A percentile compares a stretch with the other conserved stretches of the same genome.
These are phyloP conservation scores for Linnemannia zychae DNA, from an alignment of 192 early-diverging fungal genomes.

Conservation along the genomic window DNA sequence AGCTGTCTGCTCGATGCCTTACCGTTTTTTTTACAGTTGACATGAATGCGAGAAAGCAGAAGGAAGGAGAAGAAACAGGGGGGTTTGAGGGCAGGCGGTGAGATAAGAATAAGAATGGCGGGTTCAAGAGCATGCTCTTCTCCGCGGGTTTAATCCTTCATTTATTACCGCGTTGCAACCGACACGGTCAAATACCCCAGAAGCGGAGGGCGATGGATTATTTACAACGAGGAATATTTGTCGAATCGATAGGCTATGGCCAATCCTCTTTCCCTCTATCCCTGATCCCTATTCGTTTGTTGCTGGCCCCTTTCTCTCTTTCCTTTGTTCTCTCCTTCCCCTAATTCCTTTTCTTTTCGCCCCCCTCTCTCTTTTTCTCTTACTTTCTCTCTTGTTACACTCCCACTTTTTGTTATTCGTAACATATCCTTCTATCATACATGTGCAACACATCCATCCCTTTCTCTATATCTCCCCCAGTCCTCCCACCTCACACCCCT, in stretches of 20 bases:
- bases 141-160: too few relatives aligned
- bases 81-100: too few relatives aligned
- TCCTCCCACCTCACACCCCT: not conserved
- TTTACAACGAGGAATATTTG: too few relatives aligned
- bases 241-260: too few relatives aligned
- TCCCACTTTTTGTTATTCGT: not conserved
- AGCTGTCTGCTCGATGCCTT: not conserved
- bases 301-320: not conserved
- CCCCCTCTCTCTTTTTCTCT: not conserved
- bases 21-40: not conserved
- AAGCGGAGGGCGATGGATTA: too few relatives aligned
- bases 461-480: too few relatives aligned
- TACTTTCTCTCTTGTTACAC: not conserved
- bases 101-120: too few relatives aligned
- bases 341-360: not conserved
- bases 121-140: too few relatives aligned
- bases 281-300: not conserved
- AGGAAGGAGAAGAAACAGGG: too few relatives aligned
- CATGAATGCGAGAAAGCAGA: not conserved
- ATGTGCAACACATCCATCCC: conserved; percentile 1
- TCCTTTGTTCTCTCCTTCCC: not conserved
- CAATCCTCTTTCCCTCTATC: conserved; percentile 3
- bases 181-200: too few relatives aligned
- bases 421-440: not conserved
- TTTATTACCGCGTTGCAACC: too few relatives aligned